Evolutionary conservation across 2,329 filamentous ascomycete species (phyloP).

Genomic region (Cytospora schulzeri): DNA sequence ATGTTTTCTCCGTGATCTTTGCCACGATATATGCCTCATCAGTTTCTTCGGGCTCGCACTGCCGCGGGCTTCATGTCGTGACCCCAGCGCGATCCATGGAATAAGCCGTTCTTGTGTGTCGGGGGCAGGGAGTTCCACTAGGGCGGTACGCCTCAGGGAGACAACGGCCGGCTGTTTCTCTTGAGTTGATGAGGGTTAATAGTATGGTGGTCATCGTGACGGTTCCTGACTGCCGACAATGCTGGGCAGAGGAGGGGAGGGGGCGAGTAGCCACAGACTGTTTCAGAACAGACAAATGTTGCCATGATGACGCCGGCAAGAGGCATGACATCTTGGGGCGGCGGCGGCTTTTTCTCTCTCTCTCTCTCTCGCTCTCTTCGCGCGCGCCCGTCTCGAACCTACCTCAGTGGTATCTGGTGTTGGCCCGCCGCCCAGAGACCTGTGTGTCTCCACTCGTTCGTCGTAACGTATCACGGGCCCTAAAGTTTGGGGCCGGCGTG

Average conservation of each 20-base stretch:
- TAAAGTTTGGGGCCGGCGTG: constrained; percentile 22
- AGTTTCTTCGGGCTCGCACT: constrained; percentile 20
- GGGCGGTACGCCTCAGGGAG: not conserved
- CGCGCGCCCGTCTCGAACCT: not conserved
- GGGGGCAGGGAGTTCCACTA: not conserved
- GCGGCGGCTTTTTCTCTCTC: not conserved
- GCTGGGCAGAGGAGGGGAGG: not conserved
- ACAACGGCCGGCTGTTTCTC: not conserved
- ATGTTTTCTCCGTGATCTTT: constrained; percentile 23
- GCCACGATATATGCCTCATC: constrained; percentile 25
- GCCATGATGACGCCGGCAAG: constrained; percentile 20
- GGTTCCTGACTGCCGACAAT: constrained; percentile 14
- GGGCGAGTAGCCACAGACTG: constrained; percentile 11
- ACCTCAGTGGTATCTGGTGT: constrained; percentile 10
- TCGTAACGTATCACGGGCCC: constrained; percentile 23
- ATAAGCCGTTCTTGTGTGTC: not conserved
- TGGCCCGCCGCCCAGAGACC: constrained; percentile 2
- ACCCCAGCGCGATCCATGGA: constrained; percentile 15
- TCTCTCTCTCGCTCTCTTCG: too few species aligned
- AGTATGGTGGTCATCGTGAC: not conserved
- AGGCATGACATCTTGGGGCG: constrained; percentile 13
- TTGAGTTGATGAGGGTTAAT: not conserved
- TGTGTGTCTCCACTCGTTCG: constrained; percentile 23
- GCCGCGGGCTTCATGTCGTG: constrained; percentile 28
- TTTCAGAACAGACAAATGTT: constrained; percentile 17